Conservation (phyloP, 805 yeast species). For the Helenozyma rhizophorensis region DNA sequence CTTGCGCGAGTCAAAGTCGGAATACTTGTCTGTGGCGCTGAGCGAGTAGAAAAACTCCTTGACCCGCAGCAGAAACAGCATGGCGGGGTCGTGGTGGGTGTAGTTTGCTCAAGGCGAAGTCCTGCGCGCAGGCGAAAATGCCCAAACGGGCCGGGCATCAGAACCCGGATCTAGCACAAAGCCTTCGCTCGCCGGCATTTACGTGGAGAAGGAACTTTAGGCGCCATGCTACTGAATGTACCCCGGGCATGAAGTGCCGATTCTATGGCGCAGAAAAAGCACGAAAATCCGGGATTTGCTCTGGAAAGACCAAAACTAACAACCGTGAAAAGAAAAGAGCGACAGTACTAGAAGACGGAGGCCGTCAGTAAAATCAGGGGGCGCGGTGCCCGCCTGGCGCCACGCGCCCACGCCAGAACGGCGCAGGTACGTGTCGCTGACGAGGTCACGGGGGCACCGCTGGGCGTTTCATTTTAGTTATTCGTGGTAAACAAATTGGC, state of each 20-base stretch:
- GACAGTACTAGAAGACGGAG: constrained; percentile 7
- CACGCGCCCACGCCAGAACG: constrained; percentile 20
- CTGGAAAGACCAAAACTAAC: constrained; percentile 34
- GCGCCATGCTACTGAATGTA: constrained; percentile 21
- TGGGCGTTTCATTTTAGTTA: constrained; percentile 30
- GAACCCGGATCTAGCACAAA: too few relatives aligned
- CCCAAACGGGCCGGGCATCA: too few relatives aligned
- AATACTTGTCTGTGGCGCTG: constrained; percentile 65
- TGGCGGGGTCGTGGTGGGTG: too few relatives aligned
- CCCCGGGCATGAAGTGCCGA: constrained; percentile 50
- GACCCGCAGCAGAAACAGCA: constrained; percentile 36
- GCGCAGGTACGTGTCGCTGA: constrained; percentile 12
- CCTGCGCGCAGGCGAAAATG: too few relatives aligned
- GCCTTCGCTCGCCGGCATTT: too few relatives aligned
- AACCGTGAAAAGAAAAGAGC: constrained; percentile 25
- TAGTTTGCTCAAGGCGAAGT: too few relatives aligned
- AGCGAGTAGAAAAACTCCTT: constrained; percentile 61
- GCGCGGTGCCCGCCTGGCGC: constrained; percentile 17
- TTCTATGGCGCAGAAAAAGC: constrained; percentile 35
- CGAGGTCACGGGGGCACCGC: constrained; percentile 18
- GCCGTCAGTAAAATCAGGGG: constrained; percentile 12
- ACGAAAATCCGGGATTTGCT: constrained; percentile 46
- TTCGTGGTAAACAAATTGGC: constrained; percentile 27
- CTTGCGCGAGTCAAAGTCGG: constrained; percentile 55
- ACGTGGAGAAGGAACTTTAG: too few relatives aligned